Conservation (phyloP, 345 rosid genomes). For the Turnera subulata region DNA sequence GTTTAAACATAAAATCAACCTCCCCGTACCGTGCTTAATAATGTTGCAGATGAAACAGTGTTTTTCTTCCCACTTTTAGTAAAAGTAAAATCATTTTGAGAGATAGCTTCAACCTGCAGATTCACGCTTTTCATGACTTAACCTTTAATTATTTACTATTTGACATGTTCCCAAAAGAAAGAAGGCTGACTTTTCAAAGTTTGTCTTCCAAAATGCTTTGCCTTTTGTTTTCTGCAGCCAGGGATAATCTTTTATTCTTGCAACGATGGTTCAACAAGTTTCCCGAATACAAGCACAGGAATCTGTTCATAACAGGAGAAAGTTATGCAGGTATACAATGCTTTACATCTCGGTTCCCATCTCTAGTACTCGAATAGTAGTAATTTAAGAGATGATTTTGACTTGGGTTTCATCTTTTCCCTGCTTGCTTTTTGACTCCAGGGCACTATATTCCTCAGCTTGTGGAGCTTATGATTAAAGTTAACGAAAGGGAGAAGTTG, state of each 20-base stretch:
- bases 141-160: not conserved
- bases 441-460: slow-evolving; percentile 95
- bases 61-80: not conserved
- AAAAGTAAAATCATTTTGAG: not conserved
- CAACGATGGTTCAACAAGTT: slow-evolving; percentile 79
- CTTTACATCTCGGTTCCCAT: slow-evolving; percentile 4
- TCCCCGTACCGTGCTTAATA: too few species aligned
- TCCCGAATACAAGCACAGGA: slow-evolving; percentile 77
- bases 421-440: slow-evolving; percentile 20
- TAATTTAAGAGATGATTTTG: not conserved
- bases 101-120: not conserved
- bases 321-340: slow-evolving; percentile 81
- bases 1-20: too few species aligned
- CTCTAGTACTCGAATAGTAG: not conserved
- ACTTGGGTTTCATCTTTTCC: not conserved
- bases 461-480: slow-evolving; percentile 71
- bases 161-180: too few species aligned
- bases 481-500: slow-evolving; percentile 58
- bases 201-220: slow-evolving; percentile 26
- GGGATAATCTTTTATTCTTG: slow-evolving; percentile 89
- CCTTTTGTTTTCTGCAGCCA: slow-evolving; percentile 48
- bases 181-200: too few species aligned
- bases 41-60: not conserved
- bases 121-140: slow-evolving; percentile 5
- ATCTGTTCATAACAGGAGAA: slow-evolving; percentile 84